Conservation (phyloP, 208 protist genomes). For the Crithidia acanthocephali region DNA sequence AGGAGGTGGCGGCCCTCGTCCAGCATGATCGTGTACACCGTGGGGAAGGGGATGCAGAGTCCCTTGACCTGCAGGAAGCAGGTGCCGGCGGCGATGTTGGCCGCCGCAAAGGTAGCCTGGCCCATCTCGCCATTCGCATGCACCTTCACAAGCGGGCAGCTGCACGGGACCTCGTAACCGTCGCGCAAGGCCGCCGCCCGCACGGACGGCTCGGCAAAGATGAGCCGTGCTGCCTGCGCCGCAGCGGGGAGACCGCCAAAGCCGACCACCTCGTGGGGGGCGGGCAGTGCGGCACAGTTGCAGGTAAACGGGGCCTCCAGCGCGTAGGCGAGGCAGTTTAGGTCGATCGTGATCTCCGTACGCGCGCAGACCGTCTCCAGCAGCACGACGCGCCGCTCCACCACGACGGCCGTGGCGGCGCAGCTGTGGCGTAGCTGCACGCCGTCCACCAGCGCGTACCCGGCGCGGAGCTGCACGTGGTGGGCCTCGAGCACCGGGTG, state of each 20-base stretch:
- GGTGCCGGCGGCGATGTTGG: constrained; percentile 50
- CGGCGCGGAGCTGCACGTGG: constrained; percentile 34
- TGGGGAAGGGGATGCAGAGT: constrained; percentile 70
- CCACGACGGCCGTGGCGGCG: constrained; percentile 58
- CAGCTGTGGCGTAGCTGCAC: constrained; percentile 76
- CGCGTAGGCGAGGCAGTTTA: constrained; percentile 67
- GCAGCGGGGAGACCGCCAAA: constrained; percentile 43
- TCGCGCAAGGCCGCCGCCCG: constrained; percentile 50
- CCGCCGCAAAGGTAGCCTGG: constrained; percentile 59
- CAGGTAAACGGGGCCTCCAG: constrained; percentile 61
- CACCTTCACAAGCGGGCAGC: constrained; percentile 55
- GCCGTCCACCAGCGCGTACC: constrained; percentile 47
- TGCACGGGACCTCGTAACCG: constrained; percentile 51
- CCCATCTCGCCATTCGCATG: constrained; percentile 61
- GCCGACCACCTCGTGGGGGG: constrained; percentile 53
- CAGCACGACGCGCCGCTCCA: constrained; percentile 64
- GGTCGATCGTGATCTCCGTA: constrained; percentile 74
- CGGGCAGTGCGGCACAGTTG: constrained; percentile 32
- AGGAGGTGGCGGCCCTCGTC: constrained; percentile 69
- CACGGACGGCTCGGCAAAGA: constrained; percentile 53
- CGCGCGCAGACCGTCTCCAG: constrained; percentile 52
- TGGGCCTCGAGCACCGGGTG: constrained; percentile 46
- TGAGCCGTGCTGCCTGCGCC: constrained; percentile 47
- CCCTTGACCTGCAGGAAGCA: constrained; percentile 68
- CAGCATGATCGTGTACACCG: constrained; percentile 74